Base-by-base conservation (phyloP, 768 basidiomycete species). In the Suillus placidus region DNA sequence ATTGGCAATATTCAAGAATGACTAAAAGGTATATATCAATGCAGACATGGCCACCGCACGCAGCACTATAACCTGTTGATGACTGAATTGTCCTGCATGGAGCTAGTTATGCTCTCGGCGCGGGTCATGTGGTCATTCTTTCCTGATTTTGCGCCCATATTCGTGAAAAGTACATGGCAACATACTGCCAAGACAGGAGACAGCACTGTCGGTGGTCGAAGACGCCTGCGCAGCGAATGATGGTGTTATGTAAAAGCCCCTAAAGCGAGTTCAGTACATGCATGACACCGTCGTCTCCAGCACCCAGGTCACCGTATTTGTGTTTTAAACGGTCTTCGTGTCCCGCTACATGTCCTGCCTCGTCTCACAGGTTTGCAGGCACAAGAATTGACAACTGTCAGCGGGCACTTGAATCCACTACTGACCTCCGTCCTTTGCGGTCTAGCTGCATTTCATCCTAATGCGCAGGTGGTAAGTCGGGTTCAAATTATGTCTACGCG, bases 171-270 rank as follows among this genome's bases (percentile, higher is more conserved):
- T n/a, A 37, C 26, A 61, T 58, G 8, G 51, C 35, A 26, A 73
- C 82, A 67, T 72, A 97, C 95, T n/a, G 94, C 95, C 65, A 98
- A 85, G 52, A 93, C 79, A 56, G 98, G 91, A 10, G 94, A 90
- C 13, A 99, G 78, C 81, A 2, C 84, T 83, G 6, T 91, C 85
- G 0, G 85, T 85, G 0, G 94, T 93, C 0, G 79, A 84, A 43
- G 87, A 84, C 13, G 99, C 94, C 71, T 95, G 92, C 0, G 23
- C n/a, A 16, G 2, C 3, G 14, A 38, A 58, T 30, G 9, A 30
- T 58, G 38, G 23, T 18, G 16, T 10, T 58, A 58, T 18, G 23
- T 13, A 42, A 60, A 52, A 6, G 18, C 58, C 58, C 26, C 38
- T 30, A 60, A 40, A 14, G 14, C 6, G 30, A 52, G 10, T n/a